Conservation (phyloP, 768 basidiomycete species). For the Phylloporus scabripes region DNA sequence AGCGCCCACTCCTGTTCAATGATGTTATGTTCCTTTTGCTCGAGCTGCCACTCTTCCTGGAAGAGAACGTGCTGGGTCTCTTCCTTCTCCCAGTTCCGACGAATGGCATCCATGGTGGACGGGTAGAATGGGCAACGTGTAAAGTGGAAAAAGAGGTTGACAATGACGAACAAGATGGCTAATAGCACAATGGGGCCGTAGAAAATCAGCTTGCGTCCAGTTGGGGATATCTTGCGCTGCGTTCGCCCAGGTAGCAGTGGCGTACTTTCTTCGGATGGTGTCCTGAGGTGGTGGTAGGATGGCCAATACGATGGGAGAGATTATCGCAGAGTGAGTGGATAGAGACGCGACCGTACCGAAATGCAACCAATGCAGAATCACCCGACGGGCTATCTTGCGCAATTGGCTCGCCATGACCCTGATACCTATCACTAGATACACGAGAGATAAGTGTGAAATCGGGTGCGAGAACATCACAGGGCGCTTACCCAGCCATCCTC, state of each 20-base stretch:
- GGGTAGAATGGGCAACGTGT: background rate
- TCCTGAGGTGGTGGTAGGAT: background rate
- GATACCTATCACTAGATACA: background rate
- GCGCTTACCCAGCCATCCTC: conserved; percentile 1
- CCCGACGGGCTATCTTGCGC: background rate
- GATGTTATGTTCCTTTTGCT: conserved; percentile 1
- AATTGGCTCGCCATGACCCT: background rate
- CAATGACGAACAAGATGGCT: background rate
- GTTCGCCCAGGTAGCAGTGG: conserved; percentile 8
- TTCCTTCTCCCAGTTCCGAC: background rate
- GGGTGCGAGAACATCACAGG: background rate
- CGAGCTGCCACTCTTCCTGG: conserved; percentile 6
- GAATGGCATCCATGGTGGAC: background rate
- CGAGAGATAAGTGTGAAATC: background rate
- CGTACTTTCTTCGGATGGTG: conserved; percentile 2
- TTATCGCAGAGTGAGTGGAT: too few relatives aligned
- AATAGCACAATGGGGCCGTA: background rate
- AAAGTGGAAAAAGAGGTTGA: background rate
- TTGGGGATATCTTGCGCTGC: background rate
- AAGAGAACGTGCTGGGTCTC: background rate
- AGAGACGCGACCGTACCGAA: background rate
- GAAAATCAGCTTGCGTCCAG: background rate
- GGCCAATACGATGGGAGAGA: background rate
- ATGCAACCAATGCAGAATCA: background rate
- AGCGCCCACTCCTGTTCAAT: conserved; percentile 6